Conservation (phyloP, 805 yeast species). For the Tetrapisispora taiwanensis region DNA sequence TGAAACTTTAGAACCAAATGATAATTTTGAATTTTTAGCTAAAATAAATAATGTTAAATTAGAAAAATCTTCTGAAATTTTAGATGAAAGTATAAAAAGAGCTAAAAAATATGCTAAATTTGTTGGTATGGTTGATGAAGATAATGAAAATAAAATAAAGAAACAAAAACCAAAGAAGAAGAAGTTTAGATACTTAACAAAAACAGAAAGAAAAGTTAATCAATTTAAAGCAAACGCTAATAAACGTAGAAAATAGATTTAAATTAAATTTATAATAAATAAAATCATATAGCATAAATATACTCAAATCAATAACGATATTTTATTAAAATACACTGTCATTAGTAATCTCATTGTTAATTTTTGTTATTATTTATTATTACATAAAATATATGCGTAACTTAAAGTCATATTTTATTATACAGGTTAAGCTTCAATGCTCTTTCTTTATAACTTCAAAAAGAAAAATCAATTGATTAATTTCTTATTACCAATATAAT, state of each 20-base stretch:
- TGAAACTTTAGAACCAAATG: conserved; percentile 39
- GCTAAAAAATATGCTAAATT: conserved; percentile 77
- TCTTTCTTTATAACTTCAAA: neutral
- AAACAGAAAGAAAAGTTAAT: conserved; percentile 59
- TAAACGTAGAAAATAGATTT: conserved; percentile 25
- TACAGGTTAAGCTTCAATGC: too few relatives aligned
- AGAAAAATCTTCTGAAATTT: conserved; percentile 52
- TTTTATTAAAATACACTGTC: too few relatives aligned
- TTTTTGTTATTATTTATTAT: too few relatives aligned
- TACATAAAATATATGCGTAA: too few relatives aligned
- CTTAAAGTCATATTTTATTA: too few relatives aligned
- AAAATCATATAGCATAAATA: neutral
- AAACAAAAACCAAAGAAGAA: conserved; percentile 38
- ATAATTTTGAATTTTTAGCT: conserved; percentile 50
- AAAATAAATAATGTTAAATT: conserved; percentile 64
- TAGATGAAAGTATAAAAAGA: conserved; percentile 62
- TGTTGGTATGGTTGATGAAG: conserved; percentile 41
- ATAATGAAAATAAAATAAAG: conserved; percentile 18
- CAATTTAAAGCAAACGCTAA: conserved; percentile 38
- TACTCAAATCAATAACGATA: too few relatives aligned
- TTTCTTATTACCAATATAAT: conserved; percentile 31
- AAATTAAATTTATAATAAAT: neutral
- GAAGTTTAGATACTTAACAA: conserved; percentile 82
- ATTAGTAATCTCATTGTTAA: neutral
- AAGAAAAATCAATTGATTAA: neutral